Evolutionary conservation across 2,329 filamentous ascomycete species (phyloP).

Genomic region (Hypoxylon sp.): DNA sequence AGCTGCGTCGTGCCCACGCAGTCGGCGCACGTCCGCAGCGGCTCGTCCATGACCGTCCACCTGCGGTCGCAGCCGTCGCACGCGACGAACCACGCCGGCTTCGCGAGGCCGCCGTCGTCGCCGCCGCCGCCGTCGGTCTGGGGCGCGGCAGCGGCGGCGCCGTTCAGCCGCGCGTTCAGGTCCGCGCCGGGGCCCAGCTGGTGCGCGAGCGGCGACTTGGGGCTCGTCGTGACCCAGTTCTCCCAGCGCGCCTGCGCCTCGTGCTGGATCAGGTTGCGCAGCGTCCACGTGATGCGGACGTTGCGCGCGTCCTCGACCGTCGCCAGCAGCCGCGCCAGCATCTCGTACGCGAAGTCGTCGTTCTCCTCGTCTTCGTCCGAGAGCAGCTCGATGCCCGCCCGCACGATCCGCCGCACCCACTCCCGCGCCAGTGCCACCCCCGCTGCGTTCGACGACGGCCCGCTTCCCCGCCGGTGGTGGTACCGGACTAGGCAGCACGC

Average conservation of each 20-base stretch:
- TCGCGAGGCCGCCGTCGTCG: constrained; percentile 19
- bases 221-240: constrained; percentile 39
- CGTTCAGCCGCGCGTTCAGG: too few species aligned
- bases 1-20: constrained; percentile 39
- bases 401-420: constrained; percentile 37
- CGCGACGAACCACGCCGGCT: constrained; percentile 36
- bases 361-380: constrained; percentile 44
- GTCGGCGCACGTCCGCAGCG: constrained; percentile 42
- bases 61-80: constrained; percentile 41
- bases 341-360: constrained; percentile 40
- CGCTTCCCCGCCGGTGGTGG: constrained; percentile 36
- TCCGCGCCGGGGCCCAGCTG: too few species aligned
- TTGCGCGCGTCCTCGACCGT: constrained; percentile 37
- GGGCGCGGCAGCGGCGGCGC: too few species aligned
- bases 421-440: constrained; percentile 22
- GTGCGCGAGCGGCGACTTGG: constrained; percentile 22
- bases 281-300: constrained; percentile 36
- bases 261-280: constrained; percentile 38
- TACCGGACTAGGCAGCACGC: constrained; percentile 43
- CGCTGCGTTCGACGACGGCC: too few species aligned
- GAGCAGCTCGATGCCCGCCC: constrained; percentile 41
- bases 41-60: constrained; percentile 39
- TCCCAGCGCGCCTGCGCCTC: constrained; percentile 36
- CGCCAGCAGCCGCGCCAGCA: constrained; percentile 37
- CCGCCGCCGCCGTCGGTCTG: too few species aligned